Base-by-base conservation (phyloP, 2,329 filamentous ascomycete genomes). In the Aspergillus japonicus region DNA sequence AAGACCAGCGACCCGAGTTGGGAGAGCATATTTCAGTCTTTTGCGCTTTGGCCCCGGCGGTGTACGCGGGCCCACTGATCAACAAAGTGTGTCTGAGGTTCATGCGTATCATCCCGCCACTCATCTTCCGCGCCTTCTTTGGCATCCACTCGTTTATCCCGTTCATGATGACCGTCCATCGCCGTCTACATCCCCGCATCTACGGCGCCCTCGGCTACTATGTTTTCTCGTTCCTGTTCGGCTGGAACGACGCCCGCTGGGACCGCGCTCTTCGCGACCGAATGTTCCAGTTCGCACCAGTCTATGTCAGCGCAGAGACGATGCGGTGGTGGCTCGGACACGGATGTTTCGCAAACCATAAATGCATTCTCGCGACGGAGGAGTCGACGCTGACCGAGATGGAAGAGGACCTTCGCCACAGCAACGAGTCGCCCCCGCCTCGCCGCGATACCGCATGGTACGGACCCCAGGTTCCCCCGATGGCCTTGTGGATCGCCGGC, bases 311-410 rank as follows among this genome's bases (percentile, higher is more conserved):
- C 67, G 85, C 91, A 0, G 92, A 97, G 77, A 89, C 87, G 60
- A 96, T 97, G 91, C 83, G 91, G 5, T 98, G 94, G 94, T 97
- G 94, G 94, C 83, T 97, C 0, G 94, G 93, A 0, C 81, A 88
- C 4, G 91, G 95, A 68, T 92, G 92, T 66, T 97, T 96, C 69
- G 89, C 86, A 26, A 87, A 83, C 67, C 91, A 96, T 69, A 91
- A 90, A 72, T 97, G 93, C 71, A 96, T 97, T 54, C 80, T 97
- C 6, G 84, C 90, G 1, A 96, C 92, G 0, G 84, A 85, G 44
- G 89, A 93, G 62, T 86, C 89, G 66, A 86, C 89, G 48, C 78
- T 87, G 58, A 87, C 89, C 56, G 85, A 88, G 54, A 77, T 75
- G 61, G 68, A 75, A 23, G 75, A 79, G 54, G 73, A 73, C 60